Conservation (phyloP, 2,329 filamentous ascomycete genomes). For the Aspergillaceae sp. region DNA sequence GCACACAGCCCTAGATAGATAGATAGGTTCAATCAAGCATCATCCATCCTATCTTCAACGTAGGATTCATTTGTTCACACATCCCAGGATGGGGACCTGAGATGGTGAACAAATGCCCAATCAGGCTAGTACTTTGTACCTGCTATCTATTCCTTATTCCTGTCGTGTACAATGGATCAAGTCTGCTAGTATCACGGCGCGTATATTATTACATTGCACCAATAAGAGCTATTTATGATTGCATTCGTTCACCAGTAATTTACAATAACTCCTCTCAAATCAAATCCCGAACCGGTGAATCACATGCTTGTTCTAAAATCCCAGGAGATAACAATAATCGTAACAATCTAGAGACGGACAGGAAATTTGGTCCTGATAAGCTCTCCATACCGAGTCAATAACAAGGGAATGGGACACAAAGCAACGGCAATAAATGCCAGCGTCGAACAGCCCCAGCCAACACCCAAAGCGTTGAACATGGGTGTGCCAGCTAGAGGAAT, state of each 20-base stretch:
- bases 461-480: constrained; percentile 26
- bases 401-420: neutral
- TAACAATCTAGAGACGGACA: neutral
- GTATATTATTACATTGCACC: neutral
- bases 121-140: neutral
- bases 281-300: neutral
- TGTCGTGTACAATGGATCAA: neutral
- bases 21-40: too few relatives aligned
- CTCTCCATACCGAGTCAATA: neutral
- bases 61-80: too few relatives aligned
- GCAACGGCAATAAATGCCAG: neutral
- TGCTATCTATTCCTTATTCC: neutral
- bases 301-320: neutral
- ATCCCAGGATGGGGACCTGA: too few relatives aligned
- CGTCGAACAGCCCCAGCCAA: constrained; percentile 19
- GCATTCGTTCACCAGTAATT: neutral
- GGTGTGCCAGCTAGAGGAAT: constrained; percentile 42
- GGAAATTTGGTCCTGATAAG: neutral
- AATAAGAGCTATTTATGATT: neutral
- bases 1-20: too few relatives aligned
- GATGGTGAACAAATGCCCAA: neutral
- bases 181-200: neutral
- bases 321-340: neutral
- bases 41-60: too few relatives aligned
- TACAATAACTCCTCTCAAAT: neutral